Evolutionary conservation across 805 yeast genomes (phyloP), one percentile per base, ranked within the genome.

Genomic region (Pichia eremophila): DNA sequence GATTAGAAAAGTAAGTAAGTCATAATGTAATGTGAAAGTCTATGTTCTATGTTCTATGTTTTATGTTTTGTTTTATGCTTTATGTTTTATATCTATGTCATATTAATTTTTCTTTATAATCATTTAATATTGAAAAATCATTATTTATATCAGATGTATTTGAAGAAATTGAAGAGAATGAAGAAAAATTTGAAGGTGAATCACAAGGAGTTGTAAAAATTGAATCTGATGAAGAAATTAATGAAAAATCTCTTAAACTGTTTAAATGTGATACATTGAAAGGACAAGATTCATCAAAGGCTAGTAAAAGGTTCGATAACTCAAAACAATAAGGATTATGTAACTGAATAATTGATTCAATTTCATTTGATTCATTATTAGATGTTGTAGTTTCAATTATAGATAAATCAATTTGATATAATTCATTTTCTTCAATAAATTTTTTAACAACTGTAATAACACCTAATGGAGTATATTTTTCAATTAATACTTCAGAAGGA

Each of bases 401-500:
- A 27, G 56, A 57, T 29, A 46, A 44, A 48, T 54, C 45, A n/a
- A 54, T 27, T 32, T 51, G 49, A 9, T 46, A 49, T 18, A 61
- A 52, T 22, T 56, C 54, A 38, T 58, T 59, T 39, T 61, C 63
- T 14, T 58, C 39, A 38, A 65, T 51, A 43, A 64, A 67, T 39
- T 56, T 60, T 31, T 59, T 57, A 29, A 67, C 59, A 18, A 75
- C 79, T 17, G 71, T 72, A n/a, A 75, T 68, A 12, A 77, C 83
- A 1, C 83, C 83, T 44, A 75, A 57, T 31, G 66, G 67, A 36
- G 74, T 67, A 54, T 77, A 74, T 57, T 78, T 78, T 47, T 73
- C 74, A 31, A 70, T 58, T 34, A 78, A 61, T 15, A 76, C 78
- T 48, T 77, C 82, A 2, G 80, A 72, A 25, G 76, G 73, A 48